These are phyloP conservation scores for Schoenoplectus triqueter DNA, from an alignment of 202 grass and related monocot species.

Conservation along the genomic window DNA sequence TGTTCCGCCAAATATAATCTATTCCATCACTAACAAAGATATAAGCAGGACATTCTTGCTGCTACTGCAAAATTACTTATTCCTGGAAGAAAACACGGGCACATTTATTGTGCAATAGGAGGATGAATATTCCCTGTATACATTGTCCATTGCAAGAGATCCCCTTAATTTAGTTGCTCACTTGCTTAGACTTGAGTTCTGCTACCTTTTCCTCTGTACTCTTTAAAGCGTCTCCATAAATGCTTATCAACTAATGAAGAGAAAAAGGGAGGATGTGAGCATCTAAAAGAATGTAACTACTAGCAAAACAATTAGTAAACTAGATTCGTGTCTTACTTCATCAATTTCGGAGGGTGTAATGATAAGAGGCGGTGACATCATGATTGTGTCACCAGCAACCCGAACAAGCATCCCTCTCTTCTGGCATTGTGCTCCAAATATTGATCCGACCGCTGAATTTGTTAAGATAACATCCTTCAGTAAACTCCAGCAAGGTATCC, in stretches of 20 bases:
- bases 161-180: constrained; percentile 21
- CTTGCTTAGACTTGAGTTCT: constrained; percentile 62
- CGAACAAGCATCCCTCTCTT: constrained; percentile 86
- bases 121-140: constrained; percentile 23
- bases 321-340: constrained; percentile 47
- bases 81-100: constrained; percentile 17
- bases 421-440: constrained; percentile 80
- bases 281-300: constrained; percentile 14
- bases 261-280: neutral
- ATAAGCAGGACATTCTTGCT: neutral
- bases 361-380: constrained; percentile 85
- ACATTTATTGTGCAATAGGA: constrained; percentile 35
- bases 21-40: neutral
- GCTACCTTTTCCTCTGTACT: constrained; percentile 70
- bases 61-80: constrained; percentile 23
- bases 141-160: constrained; percentile 7
- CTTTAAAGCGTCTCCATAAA: constrained; percentile 71
- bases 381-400: constrained; percentile 79
- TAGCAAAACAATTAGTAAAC: constrained; percentile 6
- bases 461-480: neutral
- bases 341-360: constrained; percentile 71
- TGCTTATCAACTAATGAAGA: constrained; percentile 71
- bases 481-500: constrained; percentile 27
- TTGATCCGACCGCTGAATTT: constrained; percentile 80
- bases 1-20: neutral